Evolutionary conservation across 129 eudicot species (phyloP).

Genomic region (Cynara cardunculus): DNA sequence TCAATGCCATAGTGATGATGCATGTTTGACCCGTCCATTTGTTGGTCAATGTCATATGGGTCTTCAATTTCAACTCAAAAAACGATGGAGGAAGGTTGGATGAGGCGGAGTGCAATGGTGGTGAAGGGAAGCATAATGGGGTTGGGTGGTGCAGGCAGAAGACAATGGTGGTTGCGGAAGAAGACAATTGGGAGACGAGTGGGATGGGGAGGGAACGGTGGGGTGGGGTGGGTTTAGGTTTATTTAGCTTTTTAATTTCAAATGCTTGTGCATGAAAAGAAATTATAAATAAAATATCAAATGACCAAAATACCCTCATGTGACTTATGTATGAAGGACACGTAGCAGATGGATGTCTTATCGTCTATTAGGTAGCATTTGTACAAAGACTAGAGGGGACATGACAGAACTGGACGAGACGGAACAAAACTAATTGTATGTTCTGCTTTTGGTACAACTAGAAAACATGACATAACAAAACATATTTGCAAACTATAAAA

Average conservation of each 20-base stretch:
- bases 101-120: background rate
- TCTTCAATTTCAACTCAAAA: background rate
- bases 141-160: background rate
- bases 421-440: too few species aligned
- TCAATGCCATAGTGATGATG: too few species aligned
- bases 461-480: too few species aligned
- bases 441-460: too few species aligned
- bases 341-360: background rate
- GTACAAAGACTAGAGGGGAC: too few species aligned
- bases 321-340: background rate
- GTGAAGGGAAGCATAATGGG: background rate
- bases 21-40: background rate
- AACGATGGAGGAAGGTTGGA: background rate
- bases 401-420: too few species aligned
- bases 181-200: background rate
- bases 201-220: background rate
- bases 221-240: background rate
- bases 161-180: background rate
- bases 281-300: too few species aligned
- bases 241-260: background rate
- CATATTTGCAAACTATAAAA: too few species aligned
- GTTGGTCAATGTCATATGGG: background rate
- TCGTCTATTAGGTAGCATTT: too few species aligned
- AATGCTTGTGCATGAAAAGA: background rate
- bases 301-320: background rate